Conservation (phyloP, 1,139 yeast species). For the Zygoascus hellenicus region DNA sequence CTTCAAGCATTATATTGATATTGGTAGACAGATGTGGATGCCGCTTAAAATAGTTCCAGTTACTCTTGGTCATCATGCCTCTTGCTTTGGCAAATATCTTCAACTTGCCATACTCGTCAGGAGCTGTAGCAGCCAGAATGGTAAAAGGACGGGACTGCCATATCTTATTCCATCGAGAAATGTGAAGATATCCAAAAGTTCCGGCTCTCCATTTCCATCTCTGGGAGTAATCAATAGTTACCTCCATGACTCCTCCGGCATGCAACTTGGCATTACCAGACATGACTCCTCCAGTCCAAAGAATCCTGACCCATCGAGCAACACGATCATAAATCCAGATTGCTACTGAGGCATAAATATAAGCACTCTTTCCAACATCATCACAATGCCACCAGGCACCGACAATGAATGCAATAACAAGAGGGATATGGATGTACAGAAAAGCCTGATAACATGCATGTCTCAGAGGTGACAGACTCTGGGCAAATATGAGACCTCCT, state of each 20-base stretch:
- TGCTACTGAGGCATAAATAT: slow-evolving; percentile 33
- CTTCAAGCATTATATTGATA: slow-evolving; percentile 39
- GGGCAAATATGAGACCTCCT: slow-evolving; percentile 16
- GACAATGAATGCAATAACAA: slow-evolving; percentile 34
- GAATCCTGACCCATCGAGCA: slow-evolving; percentile 35
- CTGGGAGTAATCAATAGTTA: slow-evolving; percentile 24
- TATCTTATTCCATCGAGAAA: slow-evolving; percentile 38
- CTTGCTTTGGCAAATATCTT: slow-evolving; percentile 9
- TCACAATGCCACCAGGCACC: slow-evolving; percentile 42
- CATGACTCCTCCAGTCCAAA: slow-evolving; percentile 35
- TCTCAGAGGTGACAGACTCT: slow-evolving; percentile 18
- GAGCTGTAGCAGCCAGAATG: slow-evolving; percentile 30
- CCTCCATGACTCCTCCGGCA: slow-evolving; percentile 27
- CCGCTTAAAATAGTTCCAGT: slow-evolving; percentile 14
- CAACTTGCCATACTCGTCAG: slow-evolving; percentile 10
- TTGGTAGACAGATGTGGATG: slow-evolving; percentile 16
- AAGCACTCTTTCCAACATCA: slow-evolving; percentile 36
- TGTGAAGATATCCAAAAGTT: slow-evolving; percentile 52
- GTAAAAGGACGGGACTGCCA: slow-evolving; percentile 69
- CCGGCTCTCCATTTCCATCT: slow-evolving; percentile 48
- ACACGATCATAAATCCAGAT: slow-evolving; percentile 42
- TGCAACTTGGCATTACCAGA: slow-evolving; percentile 24
- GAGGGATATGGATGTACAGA: slow-evolving; percentile 38
- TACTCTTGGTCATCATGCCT: slow-evolving; percentile 9
- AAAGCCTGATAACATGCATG: slow-evolving; percentile 28